Conservation (phyloP, 1,284 basidiomycete species). For the Takashimella koratensis region DNA sequence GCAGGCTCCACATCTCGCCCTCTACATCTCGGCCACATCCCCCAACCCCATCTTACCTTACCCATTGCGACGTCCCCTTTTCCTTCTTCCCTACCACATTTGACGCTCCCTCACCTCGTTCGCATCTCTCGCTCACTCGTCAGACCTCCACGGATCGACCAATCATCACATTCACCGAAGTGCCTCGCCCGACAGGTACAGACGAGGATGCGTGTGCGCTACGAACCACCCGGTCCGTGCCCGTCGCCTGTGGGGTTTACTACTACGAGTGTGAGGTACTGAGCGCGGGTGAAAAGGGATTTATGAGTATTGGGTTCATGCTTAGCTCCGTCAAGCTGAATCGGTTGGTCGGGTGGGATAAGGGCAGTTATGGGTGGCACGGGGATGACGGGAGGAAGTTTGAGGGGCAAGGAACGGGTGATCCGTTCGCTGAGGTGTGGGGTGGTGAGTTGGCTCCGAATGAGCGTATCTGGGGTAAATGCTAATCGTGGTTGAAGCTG, state of each 20-base stretch:
- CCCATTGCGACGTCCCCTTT: slow-evolving; percentile 40
- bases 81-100: slow-evolving; percentile 10
- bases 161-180: slow-evolving; percentile 34
- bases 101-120: slow-evolving; percentile 1
- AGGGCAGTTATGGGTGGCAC: slow-evolving; percentile 87
- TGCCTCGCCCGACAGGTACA: slow-evolving; percentile 48
- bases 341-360: slow-evolving; percentile 84
- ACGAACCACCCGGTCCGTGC: slow-evolving; percentile 68
- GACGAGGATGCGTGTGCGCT: slow-evolving; percentile 78
- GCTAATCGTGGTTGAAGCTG: slow-evolving; percentile 54
- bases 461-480: slow-evolving; percentile 1
- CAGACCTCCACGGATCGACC: slow-evolving; percentile 9
- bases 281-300: slow-evolving; percentile 61
- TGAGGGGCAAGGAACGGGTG: slow-evolving; percentile 66
- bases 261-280: slow-evolving; percentile 82
- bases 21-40: too few relatives aligned
- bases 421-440: slow-evolving; percentile 64
- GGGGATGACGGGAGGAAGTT: slow-evolving; percentile 85
- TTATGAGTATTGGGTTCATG: slow-evolving; percentile 74
- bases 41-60: slow-evolving; percentile 47
- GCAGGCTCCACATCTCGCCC: background rate
- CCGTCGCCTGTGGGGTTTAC: slow-evolving; percentile 76
- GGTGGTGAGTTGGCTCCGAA: slow-evolving; percentile 23
- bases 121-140: slow-evolving; percentile 5
- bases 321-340: slow-evolving; percentile 58